These are phyloP conservation scores for Anthoceros angustus DNA, from an alignment of 225 moss, liverwort and hornwort species.

Conservation along the genomic window DNA sequence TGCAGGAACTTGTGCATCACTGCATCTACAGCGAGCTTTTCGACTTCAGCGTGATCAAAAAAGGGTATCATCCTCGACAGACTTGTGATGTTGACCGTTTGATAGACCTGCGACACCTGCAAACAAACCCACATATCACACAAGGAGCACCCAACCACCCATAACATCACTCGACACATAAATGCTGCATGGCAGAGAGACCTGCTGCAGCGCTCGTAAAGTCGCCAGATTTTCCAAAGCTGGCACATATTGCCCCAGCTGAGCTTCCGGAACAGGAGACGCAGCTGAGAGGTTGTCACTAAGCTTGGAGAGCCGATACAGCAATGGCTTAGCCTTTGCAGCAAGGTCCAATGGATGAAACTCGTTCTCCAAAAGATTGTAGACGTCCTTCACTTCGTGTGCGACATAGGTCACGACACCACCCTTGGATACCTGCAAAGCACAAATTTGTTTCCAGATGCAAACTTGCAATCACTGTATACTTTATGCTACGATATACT, in stretches of 20 bases:
- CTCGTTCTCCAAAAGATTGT: constrained; percentile 61
- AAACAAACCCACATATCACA: neutral
- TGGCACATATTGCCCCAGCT: constrained; percentile 75
- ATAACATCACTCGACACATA: neutral
- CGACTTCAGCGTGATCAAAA: constrained; percentile 65
- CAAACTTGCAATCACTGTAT: too few species aligned
- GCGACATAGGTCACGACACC: constrained; percentile 86
- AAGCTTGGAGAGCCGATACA: constrained; percentile 47
- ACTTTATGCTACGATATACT: neutral
- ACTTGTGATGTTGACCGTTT: constrained; percentile 67
- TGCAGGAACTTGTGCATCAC: constrained; percentile 91
- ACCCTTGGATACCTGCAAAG: constrained; percentile 67
- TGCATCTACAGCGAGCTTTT: constrained; percentile 89
- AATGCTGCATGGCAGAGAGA: neutral
- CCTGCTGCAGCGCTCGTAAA: constrained; percentile 82
- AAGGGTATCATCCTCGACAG: constrained; percentile 77
- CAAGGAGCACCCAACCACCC: neutral
- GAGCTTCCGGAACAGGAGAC: constrained; percentile 91
- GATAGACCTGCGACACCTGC: constrained; percentile 86
- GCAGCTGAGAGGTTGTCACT: constrained; percentile 89
- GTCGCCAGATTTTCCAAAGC: constrained; percentile 78
- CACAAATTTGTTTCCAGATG: neutral
- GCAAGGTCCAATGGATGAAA: constrained; percentile 86
- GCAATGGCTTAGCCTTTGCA: constrained; percentile 45
- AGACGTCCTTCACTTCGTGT: constrained; percentile 77